Conservation (phyloP, 2,329 filamentous ascomycete species). For the Fusarium newnesense region DNA sequence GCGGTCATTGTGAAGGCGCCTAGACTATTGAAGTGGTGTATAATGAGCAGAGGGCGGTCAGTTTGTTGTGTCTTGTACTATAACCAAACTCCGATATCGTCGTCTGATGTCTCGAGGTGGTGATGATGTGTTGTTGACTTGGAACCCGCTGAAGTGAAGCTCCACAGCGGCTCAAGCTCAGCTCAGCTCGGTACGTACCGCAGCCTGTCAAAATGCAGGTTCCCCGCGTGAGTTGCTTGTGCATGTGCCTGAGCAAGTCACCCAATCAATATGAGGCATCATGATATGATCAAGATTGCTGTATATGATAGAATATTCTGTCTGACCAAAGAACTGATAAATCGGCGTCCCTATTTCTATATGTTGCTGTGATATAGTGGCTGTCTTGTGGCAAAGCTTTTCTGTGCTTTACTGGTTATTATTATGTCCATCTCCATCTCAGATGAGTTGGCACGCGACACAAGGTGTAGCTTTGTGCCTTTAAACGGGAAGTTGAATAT, state of each 20-base stretch:
- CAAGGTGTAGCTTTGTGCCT: background rate
- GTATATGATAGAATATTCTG: background rate
- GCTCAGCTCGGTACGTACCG: conserved; percentile 36
- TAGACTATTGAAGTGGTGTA: background rate
- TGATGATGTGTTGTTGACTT: conserved; percentile 38
- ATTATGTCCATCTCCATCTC: background rate
- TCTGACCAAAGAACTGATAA: background rate
- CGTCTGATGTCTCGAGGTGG: conserved; percentile 10
- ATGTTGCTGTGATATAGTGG: accelerated
- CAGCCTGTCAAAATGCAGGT: conserved; percentile 28
- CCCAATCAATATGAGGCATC: conserved; percentile 9
- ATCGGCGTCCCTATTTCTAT: accelerated
- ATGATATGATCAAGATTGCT: background rate
- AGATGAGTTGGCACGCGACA: background rate
- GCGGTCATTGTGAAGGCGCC: conserved; percentile 41
- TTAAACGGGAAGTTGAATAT: background rate
- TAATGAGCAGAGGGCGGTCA: background rate
- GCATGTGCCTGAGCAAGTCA: background rate
- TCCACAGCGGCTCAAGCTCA: conserved; percentile 41
- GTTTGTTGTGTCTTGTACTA: background rate
- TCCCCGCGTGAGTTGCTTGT: conserved; percentile 14
- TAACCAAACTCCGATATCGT: conserved; percentile 16
- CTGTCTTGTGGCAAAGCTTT: background rate
- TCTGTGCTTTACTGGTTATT: background rate
- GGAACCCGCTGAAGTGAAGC: conserved; percentile 8